phyloP scores from a whole-genome alignment of 106 monocot genomes.

The Hemerocallis citrina region DNA sequence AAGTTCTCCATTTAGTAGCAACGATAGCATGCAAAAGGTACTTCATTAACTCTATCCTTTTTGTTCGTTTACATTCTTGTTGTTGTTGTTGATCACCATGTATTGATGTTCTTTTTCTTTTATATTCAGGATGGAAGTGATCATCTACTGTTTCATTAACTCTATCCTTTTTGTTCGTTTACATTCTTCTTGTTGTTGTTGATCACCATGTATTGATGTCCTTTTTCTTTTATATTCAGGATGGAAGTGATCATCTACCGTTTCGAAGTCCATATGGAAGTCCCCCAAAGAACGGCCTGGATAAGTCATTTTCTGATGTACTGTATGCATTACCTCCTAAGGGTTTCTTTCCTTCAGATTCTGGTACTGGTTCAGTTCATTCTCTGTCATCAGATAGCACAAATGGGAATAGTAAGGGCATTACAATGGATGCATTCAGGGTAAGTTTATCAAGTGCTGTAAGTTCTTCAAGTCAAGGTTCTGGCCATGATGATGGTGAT shows the following conservation, averaged over 20 bases:
- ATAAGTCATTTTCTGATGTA: conserved; percentile 52
- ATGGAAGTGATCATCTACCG: conserved; percentile 49
- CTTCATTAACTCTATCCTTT: background rate
- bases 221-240: conserved; percentile 32
- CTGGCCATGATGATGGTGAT: conserved; percentile 99
- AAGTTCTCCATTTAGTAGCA: conserved; percentile 77
- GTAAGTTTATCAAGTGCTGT: conserved; percentile 97
- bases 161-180: conserved; percentile 3
- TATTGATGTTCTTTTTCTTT: background rate
- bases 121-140: conserved; percentile 58
- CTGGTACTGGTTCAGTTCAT: conserved; percentile 36
- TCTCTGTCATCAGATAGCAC: conserved; percentile 51
- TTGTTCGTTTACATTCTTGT: background rate
- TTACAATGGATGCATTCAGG: conserved; percentile 62
- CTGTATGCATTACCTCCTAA: conserved; percentile 35
- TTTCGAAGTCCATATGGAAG: conserved; percentile 74
- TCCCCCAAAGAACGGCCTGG: conserved; percentile 72
- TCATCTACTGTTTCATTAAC: background rate
- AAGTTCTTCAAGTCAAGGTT: conserved; percentile 98
- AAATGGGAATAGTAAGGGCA: conserved; percentile 45
- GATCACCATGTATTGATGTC: background rate
- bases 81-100: background rate
- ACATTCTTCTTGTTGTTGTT: background rate
- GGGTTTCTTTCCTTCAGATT: conserved; percentile 42
- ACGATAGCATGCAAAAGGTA: conserved; percentile 74